Evolutionary conservation across 2,329 filamentous ascomycete species (phyloP), one percentile per base, ranked within the genome.

Genomic region (Penicillium sp.): DNA sequence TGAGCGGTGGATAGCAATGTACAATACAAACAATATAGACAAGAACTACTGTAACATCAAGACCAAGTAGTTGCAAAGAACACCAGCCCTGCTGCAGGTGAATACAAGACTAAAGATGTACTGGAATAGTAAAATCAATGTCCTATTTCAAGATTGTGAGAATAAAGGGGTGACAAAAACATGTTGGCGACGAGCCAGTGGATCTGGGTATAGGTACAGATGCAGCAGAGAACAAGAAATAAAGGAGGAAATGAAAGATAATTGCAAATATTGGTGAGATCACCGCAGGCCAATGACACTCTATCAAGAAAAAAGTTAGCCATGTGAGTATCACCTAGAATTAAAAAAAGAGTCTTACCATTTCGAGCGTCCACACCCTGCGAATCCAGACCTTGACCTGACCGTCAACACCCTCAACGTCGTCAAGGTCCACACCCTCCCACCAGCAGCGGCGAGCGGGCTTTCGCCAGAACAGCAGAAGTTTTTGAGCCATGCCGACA

Each of bases 311-410:
- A 53, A 51, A 15, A 26, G 57, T 73, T 68, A 76, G 72, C 55
- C 53, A 53, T 56, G 17, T 33, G 40, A 53, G 4, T 12, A 0
- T 12, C 4, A 53, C 12, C 28, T 38, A 45, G 22, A n/a, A 35
- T 51, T 22, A 1, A 30, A 22, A 17, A 61, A 30, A 45, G 45
- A 58, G 10, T 45, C 83, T 76, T 78, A 89, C 87, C 87, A 99
- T 99, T 84, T 99, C 95, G 62, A 99, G 85, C 62, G 95, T 99
- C 95, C 95, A 99, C 62, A 99, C 95, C 72, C 95, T 87, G 74
- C 95, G 86, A 76, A 99, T 98, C 95, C 95, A 99, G 61, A 99
- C 93, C 81, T 99, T 99, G 69, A 99, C 84, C 76, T 89, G 92
- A 56, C 93, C 94, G 56, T 96, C 88, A 8, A 98, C 90, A 15